These are phyloP conservation scores for Aspergillus tamarii DNA, from an alignment of 2,329 filamentous ascomycete genomes.

Conservation along the genomic window DNA sequence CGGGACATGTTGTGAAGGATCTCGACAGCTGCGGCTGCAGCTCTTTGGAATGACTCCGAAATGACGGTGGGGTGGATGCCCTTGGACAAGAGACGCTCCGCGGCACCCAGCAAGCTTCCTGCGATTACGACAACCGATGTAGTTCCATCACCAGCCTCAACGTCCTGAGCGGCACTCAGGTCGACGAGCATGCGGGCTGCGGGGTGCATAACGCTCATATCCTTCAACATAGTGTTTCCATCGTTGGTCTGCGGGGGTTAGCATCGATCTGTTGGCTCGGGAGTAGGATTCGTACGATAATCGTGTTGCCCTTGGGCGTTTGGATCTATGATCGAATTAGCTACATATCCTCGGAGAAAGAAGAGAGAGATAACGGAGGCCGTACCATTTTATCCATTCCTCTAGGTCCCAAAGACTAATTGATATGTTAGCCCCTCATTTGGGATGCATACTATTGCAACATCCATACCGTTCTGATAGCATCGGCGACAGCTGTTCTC, in stretches of 20 bases:
- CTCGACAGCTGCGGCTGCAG: slow-evolving; percentile 83
- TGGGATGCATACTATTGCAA: slow-evolving; percentile 16
- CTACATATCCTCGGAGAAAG: not conserved
- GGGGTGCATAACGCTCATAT: slow-evolving; percentile 99
- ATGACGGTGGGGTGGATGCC: slow-evolving; percentile 97
- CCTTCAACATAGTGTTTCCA: slow-evolving; percentile 97
- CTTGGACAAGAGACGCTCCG: slow-evolving; percentile 87
- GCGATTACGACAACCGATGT: slow-evolving; percentile 98
- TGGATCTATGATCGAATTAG: slow-evolving; percentile 66
- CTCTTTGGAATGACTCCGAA: slow-evolving; percentile 95
- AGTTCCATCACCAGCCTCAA: slow-evolving; percentile 96
- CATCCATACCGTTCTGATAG: slow-evolving; percentile 75
- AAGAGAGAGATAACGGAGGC: not conserved
- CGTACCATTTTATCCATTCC: slow-evolving; percentile 96
- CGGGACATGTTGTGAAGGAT: slow-evolving; percentile 95
- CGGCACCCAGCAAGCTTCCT: slow-evolving; percentile 89
- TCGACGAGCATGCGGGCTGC: slow-evolving; percentile 99
- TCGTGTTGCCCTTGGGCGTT: slow-evolving; percentile 92
- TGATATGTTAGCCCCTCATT: slow-evolving; percentile 45
- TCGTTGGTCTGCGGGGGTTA: slow-evolving; percentile 74
- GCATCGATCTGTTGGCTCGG: slow-evolving; percentile 22
- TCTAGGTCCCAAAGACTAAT: slow-evolving; percentile 81
- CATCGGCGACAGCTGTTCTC: slow-evolving; percentile 85
- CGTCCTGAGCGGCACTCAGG: slow-evolving; percentile 93
- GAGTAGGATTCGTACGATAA: slow-evolving; percentile 64